These are phyloP conservation scores for Apiotrichum porosum DNA, from an alignment of 1,284 basidiomycete genomes.

Conservation along the genomic window DNA sequence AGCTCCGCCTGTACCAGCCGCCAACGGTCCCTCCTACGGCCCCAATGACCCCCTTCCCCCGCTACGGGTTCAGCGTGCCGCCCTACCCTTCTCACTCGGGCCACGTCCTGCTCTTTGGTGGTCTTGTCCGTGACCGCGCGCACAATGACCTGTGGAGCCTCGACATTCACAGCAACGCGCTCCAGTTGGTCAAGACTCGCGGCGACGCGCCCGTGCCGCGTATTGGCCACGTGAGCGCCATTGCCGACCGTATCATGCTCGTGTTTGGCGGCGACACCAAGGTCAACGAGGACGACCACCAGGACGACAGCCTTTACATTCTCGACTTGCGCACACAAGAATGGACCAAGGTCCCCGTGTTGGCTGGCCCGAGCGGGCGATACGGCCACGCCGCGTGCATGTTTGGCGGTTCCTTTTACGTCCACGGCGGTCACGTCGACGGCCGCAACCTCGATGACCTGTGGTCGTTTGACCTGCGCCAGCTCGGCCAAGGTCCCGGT, in stretches of 20 bases:
- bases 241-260: conserved; percentile 92
- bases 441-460: conserved; percentile 93
- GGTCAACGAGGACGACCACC: conserved; percentile 66
- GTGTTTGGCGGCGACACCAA: conserved; percentile 98
- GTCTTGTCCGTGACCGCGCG: conserved; percentile 84
- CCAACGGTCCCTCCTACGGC: conserved; percentile 26
- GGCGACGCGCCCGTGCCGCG: conserved; percentile 86
- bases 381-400: conserved; percentile 96
- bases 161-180: conserved; percentile 70
- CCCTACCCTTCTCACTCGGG: conserved; percentile 71
- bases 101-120: conserved; percentile 95
- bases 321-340: conserved; percentile 93
- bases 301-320: conserved; percentile 93
- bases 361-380: conserved; percentile 74
- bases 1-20: conserved; percentile 15
- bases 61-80: conserved; percentile 96
- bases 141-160: conserved; percentile 93
- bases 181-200: conserved; percentile 74
- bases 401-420: conserved; percentile 83
- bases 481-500: conserved; percentile 44
- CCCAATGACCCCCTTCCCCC: conserved; percentile 69
- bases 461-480: conserved; percentile 94
- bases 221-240: conserved; percentile 92
- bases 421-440: conserved; percentile 97
- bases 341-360: conserved; percentile 79